Base-by-base conservation (phyloP, 495 filamentous ascomycete genomes). In the Xanthoparmelia taractica region DNA sequence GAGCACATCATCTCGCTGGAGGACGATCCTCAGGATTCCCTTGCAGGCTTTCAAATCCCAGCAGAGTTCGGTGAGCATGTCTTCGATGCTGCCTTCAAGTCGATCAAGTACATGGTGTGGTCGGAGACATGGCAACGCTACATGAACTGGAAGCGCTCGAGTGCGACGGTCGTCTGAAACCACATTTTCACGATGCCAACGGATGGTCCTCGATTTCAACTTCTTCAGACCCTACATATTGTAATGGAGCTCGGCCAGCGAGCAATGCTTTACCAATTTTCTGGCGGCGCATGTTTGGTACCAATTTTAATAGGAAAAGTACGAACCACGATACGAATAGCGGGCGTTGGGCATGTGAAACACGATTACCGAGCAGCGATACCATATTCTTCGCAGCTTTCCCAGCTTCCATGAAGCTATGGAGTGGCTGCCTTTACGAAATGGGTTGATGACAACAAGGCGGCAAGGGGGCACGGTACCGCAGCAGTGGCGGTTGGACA, bases 81-180 rank as follows among this genome's bases (percentile, higher is more conserved):
- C 29, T 88, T 89, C 57, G 82, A 86, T 58, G 75, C 70, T 1
- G 84, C 85, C 0, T 79, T 87, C 70, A 69, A 75, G 43, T 82
- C 80, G 60, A 82, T 88, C 74, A 87, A 86, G 74, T 85, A 87
- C 65, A 75, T 88, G 25, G 85, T 89, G 2, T 78, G 86, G 62
- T 85, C 82, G 8, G 87, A 88, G 69, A 88, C 86, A 13, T 89
- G 85, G 85, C 82, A 71, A 52, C 59, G 63, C 15, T 71, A 55
- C 33, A 65, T 65, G 59, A 43, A 55, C 8, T 61, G 61, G 52
- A 67, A 60, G 41, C 23, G 33, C 27, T 65, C 50, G 34, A 57
- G 25, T 36, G 54, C 34, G 29, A 23, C 50, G 25, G 38, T 43
- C 13, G 60, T 60, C 17, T 60, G 59, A 60, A 27, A 25, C 2